phyloP scores from a whole-genome alignment of 2,329 filamentous ascomycete species.

The Tolypocladium tundrense region DNA sequence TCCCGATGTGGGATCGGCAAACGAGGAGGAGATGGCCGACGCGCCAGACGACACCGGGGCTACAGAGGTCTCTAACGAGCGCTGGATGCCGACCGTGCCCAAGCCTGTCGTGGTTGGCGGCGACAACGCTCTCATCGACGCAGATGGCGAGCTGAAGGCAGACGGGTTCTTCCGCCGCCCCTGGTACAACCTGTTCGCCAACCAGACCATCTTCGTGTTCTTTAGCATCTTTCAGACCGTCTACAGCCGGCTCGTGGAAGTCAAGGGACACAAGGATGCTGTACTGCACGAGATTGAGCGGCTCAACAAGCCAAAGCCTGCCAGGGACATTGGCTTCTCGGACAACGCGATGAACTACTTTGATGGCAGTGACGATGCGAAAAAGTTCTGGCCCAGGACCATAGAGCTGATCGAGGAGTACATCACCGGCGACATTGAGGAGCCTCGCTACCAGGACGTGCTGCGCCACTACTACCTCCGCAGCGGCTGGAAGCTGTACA shows the following conservation, averaged over 20 bases:
- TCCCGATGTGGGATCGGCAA: constrained; percentile 68
- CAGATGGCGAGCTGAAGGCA: constrained; percentile 55
- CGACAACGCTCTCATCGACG: constrained; percentile 45
- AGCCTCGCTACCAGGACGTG: constrained; percentile 77
- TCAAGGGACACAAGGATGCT: constrained; percentile 69
- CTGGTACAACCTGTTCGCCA: constrained; percentile 84
- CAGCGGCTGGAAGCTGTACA: constrained; percentile 88
- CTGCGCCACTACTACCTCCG: constrained; percentile 85
- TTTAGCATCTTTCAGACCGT: constrained; percentile 88
- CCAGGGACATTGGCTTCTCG: constrained; percentile 72
- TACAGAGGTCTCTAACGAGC: constrained; percentile 53
- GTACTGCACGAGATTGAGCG: constrained; percentile 66
- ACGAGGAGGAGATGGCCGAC: constrained; percentile 65
- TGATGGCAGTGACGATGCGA: constrained; percentile 43
- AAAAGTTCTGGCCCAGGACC: constrained; percentile 77
- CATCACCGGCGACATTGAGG: constrained; percentile 71
- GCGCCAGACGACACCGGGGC: constrained; percentile 44
- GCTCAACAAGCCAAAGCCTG: constrained; percentile 66
- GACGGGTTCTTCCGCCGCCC: constrained; percentile 75
- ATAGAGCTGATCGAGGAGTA: constrained; percentile 79
- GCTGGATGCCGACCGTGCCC: constrained; percentile 54
- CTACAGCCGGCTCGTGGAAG: constrained; percentile 70
- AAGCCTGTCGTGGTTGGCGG: constrained; percentile 40
- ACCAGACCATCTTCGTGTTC: constrained; percentile 87
- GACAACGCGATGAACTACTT: constrained; percentile 76